Percentiles rank a stretch among this genome's conserved stretches.
These are phyloP conservation scores for Rozella allomycis DNA, from an alignment of 371 early-diverging fungal genomes.

Conservation along the genomic window DNA sequence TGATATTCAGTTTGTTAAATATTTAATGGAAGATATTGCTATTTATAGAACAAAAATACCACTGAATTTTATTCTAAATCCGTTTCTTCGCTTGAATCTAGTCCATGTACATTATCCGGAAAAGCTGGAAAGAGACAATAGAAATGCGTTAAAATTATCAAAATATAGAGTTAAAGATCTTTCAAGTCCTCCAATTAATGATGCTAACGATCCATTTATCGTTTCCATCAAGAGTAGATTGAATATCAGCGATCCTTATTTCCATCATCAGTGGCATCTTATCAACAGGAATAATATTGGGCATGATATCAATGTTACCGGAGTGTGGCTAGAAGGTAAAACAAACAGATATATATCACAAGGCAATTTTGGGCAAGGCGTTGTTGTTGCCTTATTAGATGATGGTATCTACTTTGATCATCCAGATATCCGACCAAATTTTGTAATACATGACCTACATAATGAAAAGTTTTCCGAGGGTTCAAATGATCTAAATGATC, in stretches of 20 bases:
- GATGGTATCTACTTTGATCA: slow-evolving; percentile 76
- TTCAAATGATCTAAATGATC: slow-evolving; percentile 1
- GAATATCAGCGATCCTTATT: slow-evolving; percentile 49
- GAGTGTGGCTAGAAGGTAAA: slow-evolving; percentile 61
- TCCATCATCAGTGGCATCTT: slow-evolving; percentile 60
- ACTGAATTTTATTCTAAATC: no score
- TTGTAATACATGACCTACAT: slow-evolving; percentile 28
- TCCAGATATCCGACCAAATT: slow-evolving; percentile 62
- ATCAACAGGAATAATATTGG: slow-evolving; percentile 42
- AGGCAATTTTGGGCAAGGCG: slow-evolving; percentile 63
- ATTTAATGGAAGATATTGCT: no score
- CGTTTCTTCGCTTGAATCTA: no score
- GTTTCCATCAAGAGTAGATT: slow-evolving; percentile 4
- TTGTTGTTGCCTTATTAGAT: slow-evolving; percentile 71
- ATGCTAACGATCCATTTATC: no score
- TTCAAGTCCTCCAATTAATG: no score
- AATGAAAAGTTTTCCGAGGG: slow-evolving; percentile 6
- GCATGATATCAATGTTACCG: slow-evolving; percentile 78
- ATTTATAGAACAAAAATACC: no score
- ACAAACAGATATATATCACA: not conserved
- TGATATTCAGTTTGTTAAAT: no score
- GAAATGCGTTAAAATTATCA: no score
- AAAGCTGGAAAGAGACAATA: no score
- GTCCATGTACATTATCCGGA: no score
- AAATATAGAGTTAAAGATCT: no score